Evolutionary conservation across 805 yeast species (phyloP), one percentile per base, ranked within the genome.

Genomic region (Kodamaea leandrae): DNA sequence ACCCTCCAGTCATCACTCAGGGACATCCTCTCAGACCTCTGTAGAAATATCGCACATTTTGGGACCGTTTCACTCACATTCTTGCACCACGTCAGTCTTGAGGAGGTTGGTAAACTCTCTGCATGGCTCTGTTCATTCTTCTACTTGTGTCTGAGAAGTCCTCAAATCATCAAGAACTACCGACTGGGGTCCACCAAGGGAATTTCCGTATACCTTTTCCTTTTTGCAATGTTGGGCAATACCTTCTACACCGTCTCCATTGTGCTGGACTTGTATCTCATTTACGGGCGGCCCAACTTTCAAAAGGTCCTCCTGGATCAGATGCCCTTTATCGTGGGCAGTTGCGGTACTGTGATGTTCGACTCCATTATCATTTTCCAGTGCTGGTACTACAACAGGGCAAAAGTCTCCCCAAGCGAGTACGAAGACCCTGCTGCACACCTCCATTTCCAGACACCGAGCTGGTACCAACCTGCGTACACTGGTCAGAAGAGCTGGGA

Each of bases 271-370:
- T 53, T 66, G 36, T 58, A 48, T 33, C 41, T 64, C n/a, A 37
- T 60, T 19, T 44, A 48, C 19, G 13, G 14, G 13, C 7, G 17
- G 21, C 33, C 33, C 10, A 17, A 30, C 32, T 36, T 20, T 28
- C 34, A 25, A 12, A 21, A 42, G 21, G 50, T 57, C 3, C 45
- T 57, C 19, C 49, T 66, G 48, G 80, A 78, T 35, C 96, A 89
- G 53, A 57, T 87, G 39, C 96, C 97, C 0, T 90, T 82, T 55
- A 71, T 91, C 23, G 54, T 88, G 18, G 96, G 97, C 1, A 82
- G 93, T 49, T 76, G 53, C 1, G 63, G 62, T 6, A 59, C 64
- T 0, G 54, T 57, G 6, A 7, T 49, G 14, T 54, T 52, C 19
- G 74, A 68, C 47, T 37, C 46, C 15, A 47, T 61, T 13, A 58